Percentiles rank a stretch among this genome's conserved stretches.
phyloP scores from a whole-genome alignment of 495 filamentous ascomycete species.

The Talaromyces adpressus region DNA sequence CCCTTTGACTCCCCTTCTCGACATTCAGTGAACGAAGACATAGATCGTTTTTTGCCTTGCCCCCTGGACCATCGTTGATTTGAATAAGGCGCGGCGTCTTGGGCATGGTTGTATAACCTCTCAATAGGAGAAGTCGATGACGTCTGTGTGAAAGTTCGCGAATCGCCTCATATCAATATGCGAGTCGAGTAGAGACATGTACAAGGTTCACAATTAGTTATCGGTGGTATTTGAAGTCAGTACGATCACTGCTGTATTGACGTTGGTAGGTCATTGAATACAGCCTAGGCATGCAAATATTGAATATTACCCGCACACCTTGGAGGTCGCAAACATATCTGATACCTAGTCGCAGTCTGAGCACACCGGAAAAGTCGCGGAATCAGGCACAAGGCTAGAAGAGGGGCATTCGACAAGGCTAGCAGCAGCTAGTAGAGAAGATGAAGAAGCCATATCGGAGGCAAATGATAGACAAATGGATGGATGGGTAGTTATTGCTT shows the following conservation, averaged over 20 bases:
- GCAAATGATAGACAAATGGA: neutral
- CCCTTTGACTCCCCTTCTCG: constrained; percentile 19
- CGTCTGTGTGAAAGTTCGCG: constrained; percentile 4
- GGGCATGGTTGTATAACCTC: neutral
- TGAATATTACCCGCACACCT: neutral
- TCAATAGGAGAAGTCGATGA: constrained; percentile 14
- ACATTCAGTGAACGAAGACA: constrained; percentile 26
- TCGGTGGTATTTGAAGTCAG: neutral
- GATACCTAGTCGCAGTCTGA: neutral
- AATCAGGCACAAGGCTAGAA: neutral
- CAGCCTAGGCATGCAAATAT: neutral
- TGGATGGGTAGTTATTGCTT: neutral
- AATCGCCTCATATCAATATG: neutral
- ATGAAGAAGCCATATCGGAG: neutral
- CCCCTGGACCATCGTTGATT: constrained; percentile 8
- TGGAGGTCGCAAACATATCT: neutral
- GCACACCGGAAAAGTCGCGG: neutral
- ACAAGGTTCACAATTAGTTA: neutral
- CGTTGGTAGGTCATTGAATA: neutral
- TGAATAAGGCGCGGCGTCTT: neutral
- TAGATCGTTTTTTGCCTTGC: constrained; percentile 10
- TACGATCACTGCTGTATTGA: neutral
- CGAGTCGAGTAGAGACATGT: neutral
- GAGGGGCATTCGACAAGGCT: neutral
- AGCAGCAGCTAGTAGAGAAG: neutral